Evolutionary conservation across 140 eudicot genomes (phyloP).

Genomic region (Bidens hawaiensis): DNA sequence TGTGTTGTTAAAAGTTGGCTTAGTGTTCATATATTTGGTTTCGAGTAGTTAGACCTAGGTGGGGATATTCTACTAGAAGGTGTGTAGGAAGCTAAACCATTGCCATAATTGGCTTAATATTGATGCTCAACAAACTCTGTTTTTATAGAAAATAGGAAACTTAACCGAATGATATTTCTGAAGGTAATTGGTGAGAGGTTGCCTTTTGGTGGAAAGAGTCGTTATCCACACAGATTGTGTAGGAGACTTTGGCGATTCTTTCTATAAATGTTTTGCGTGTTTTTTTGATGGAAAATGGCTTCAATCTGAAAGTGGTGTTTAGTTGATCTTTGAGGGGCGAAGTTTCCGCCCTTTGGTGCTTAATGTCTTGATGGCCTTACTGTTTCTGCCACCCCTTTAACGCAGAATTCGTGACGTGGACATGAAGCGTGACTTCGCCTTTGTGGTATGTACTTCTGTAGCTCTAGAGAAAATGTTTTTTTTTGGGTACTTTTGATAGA

Average conservation of each 20-base stretch:
- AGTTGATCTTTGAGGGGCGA: constrained; percentile 79
- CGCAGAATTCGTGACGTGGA: constrained; percentile 99
- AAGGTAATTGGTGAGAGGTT: constrained; percentile 97
- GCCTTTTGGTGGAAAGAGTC: constrained; percentile 82
- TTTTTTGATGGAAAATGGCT: constrained; percentile 84
- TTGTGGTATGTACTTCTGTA: constrained; percentile 59
- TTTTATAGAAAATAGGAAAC: constrained; percentile 28
- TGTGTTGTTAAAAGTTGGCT: background rate
- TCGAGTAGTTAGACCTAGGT: background rate
- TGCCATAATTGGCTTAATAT: constrained; percentile 24
- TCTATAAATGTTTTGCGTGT: constrained; percentile 69
- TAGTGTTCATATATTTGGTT: constrained; percentile 1
- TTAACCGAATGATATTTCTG: constrained; percentile 87
- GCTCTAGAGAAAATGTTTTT: background rate
- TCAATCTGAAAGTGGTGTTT: constrained; percentile 78
- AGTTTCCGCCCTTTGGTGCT: constrained; percentile 69
- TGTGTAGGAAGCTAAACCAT: constrained; percentile 15
- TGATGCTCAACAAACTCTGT: constrained; percentile 16
- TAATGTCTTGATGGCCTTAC: constrained; percentile 91
- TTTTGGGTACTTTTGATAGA: background rate
- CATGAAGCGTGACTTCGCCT: constrained; percentile 99
- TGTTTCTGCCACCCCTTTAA: constrained; percentile 91
- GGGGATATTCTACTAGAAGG: constrained; percentile 19
- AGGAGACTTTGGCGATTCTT: constrained; percentile 90
- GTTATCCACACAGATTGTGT: constrained; percentile 60